Conservation (phyloP, 1,284 basidiomycete species). For the Ganoderma boninense region DNA sequence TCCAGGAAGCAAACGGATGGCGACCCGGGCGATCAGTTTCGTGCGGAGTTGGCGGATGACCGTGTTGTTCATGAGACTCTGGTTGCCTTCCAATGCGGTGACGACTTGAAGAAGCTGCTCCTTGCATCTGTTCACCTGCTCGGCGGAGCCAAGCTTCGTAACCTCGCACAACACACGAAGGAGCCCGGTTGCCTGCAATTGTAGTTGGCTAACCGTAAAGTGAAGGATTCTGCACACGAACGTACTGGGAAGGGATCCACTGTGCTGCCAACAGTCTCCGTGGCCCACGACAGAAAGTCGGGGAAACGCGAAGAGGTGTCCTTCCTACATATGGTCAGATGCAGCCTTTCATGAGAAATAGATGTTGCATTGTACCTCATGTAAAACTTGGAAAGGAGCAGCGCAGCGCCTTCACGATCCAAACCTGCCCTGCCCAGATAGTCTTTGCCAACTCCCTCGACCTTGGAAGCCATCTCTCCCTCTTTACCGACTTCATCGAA, state of each 20-base stretch:
- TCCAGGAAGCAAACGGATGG: conserved; percentile 69
- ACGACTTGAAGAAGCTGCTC: conserved; percentile 55
- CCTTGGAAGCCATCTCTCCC: conserved; percentile 57
- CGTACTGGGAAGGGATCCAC: conserved; percentile 63
- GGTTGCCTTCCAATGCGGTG: conserved; percentile 49
- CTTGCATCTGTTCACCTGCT: conserved; percentile 57
- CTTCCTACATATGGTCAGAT: conserved; percentile 54
- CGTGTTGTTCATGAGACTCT: conserved; percentile 60
- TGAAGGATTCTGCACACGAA: neutral
- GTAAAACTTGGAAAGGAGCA: conserved; percentile 79
- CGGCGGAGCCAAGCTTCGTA: conserved; percentile 68
- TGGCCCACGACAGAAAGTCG: conserved; percentile 61
- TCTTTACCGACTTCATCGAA: conserved; percentile 70
- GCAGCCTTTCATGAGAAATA: neutral
- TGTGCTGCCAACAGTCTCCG: conserved; percentile 44
- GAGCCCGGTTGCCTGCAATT: conserved; percentile 68
- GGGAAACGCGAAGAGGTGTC: conserved; percentile 62
- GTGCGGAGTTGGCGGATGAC: conserved; percentile 71
- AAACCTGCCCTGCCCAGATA: conserved; percentile 78
- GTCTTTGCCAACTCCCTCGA: conserved; percentile 69
- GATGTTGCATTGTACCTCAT: conserved; percentile 61
- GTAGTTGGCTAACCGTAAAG: neutral
- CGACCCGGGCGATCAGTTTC: conserved; percentile 72
- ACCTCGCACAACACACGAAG: conserved; percentile 82
- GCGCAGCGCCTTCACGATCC: conserved; percentile 82